These are phyloP conservation scores for Stachybotrys elegans DNA, from an alignment of 2,329 filamentous ascomycete species.

Conservation along the genomic window DNA sequence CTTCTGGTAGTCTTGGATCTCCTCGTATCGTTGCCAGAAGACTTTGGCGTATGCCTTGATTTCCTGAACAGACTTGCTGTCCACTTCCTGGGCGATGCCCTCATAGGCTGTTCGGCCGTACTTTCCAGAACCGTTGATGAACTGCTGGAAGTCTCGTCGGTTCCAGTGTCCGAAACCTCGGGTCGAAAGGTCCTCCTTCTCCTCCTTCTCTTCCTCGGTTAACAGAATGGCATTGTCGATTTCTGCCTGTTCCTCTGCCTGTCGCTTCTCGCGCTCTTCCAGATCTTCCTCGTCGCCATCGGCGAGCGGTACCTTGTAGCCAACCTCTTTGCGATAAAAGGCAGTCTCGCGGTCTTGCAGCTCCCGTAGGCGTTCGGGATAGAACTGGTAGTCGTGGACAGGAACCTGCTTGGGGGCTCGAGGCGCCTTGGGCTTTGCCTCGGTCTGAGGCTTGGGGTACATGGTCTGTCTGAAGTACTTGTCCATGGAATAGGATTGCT, in stretches of 20 bases:
- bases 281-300: conserved; percentile 87
- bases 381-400: conserved; percentile 97
- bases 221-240: conserved; percentile 88
- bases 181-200: conserved; percentile 76
- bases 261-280: conserved; percentile 80
- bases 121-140: conserved; percentile 90
- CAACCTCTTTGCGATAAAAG: conserved; percentile 92
- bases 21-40: conserved; percentile 93
- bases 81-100: conserved; percentile 81
- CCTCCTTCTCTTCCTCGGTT: conserved; percentile 81
- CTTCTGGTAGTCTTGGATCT: conserved; percentile 85
- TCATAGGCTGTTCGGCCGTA: conserved; percentile 84
- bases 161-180: conserved; percentile 95
- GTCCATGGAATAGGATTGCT: conserved; percentile 97
- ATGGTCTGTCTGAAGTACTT: conserved; percentile 95
- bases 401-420: conserved; percentile 87
- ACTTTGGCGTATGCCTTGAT: conserved; percentile 89
- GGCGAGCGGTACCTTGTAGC: conserved; percentile 84
- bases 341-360: conserved; percentile 96
- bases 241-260: conserved; percentile 80
- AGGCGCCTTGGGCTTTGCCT: conserved; percentile 92
- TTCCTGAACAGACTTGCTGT: conserved; percentile 81
- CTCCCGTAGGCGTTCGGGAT: conserved; percentile 75
- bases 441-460: conserved; percentile 72
- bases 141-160: conserved; percentile 95